Conservation (phyloP, 176 grass and related monocot species). For the Bothriochloa decipiens region DNA sequence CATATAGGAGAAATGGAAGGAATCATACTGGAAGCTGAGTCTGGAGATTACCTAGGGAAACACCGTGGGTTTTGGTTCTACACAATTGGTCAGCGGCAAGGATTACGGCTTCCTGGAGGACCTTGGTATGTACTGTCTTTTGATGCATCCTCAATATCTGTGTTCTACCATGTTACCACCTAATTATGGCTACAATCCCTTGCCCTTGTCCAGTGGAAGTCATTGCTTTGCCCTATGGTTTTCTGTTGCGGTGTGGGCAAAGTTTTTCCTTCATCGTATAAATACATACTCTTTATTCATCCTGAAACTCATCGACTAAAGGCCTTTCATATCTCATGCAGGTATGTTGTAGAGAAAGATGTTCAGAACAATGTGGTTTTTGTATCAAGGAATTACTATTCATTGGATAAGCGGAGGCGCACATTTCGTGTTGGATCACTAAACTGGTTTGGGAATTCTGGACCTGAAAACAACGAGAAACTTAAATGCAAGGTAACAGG, state of each 20-base stretch:
- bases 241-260: background rate
- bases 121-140: slow-evolving; percentile 64
- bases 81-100: slow-evolving; percentile 93
- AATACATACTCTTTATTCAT: slow-evolving; percentile 9
- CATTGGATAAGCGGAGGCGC: slow-evolving; percentile 77
- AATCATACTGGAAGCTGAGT: slow-evolving; percentile 86
- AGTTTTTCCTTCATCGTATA: background rate
- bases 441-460: slow-evolving; percentile 70
- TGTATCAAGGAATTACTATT: slow-evolving; percentile 92
- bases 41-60: slow-evolving; percentile 90
- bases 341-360: slow-evolving; percentile 97
- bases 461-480: slow-evolving; percentile 48
- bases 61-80: slow-evolving; percentile 97
- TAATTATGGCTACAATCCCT: slow-evolving; percentile 30
- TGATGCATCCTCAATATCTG: slow-evolving; percentile 2
- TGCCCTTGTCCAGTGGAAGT: background rate
- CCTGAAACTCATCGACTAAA: background rate
- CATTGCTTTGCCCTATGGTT: background rate
- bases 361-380: slow-evolving; percentile 90
- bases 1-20: slow-evolving; percentile 91
- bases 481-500: slow-evolving; percentile 86
- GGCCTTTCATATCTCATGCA: slow-evolving; percentile 23
- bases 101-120: slow-evolving; percentile 81
- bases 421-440: slow-evolving; percentile 81
- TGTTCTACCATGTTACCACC: slow-evolving; percentile 15